Evolutionary conservation across 345 rosid genomes (phyloP).

Genomic region (Dipteronia sinensis): DNA sequence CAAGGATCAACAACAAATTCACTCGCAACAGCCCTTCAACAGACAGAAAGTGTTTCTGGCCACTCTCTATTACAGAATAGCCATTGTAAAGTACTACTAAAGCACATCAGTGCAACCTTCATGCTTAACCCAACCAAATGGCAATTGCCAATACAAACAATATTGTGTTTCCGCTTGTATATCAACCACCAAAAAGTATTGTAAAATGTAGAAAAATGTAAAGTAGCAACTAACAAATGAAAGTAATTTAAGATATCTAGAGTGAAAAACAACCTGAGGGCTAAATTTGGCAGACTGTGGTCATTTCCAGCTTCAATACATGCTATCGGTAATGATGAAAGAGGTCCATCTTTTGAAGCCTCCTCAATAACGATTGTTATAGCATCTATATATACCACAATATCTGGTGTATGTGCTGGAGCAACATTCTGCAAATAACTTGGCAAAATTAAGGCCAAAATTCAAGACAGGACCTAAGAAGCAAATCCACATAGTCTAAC

Average conservation of each 20-base stretch:
- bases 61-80: neutral
- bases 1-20: neutral
- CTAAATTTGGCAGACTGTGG: constrained; percentile 79
- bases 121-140: constrained; percentile 7
- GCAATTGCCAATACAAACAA: constrained; percentile 4
- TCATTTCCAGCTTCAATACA: constrained; percentile 92
- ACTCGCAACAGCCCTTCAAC: neutral
- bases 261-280: constrained; percentile 69
- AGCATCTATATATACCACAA: constrained; percentile 81
- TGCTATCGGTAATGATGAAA: constrained; percentile 85
- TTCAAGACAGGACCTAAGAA: constrained; percentile 9
- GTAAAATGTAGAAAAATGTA: constrained; percentile 15
- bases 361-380: constrained; percentile 88
- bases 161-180: neutral
- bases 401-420: constrained; percentile 69
- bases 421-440: constrained; percentile 73
- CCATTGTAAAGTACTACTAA: no score
- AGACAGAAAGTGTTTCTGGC: neutral
- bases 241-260: constrained; percentile 26
- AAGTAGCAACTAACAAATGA: constrained; percentile 21
- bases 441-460: constrained; percentile 9
- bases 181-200: neutral
- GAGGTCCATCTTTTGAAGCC: constrained; percentile 68
- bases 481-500: constrained; percentile 1
- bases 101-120: neutral